Conservation (phyloP, 2,329 filamentous ascomycete species). For the Capronia epimyces region DNA sequence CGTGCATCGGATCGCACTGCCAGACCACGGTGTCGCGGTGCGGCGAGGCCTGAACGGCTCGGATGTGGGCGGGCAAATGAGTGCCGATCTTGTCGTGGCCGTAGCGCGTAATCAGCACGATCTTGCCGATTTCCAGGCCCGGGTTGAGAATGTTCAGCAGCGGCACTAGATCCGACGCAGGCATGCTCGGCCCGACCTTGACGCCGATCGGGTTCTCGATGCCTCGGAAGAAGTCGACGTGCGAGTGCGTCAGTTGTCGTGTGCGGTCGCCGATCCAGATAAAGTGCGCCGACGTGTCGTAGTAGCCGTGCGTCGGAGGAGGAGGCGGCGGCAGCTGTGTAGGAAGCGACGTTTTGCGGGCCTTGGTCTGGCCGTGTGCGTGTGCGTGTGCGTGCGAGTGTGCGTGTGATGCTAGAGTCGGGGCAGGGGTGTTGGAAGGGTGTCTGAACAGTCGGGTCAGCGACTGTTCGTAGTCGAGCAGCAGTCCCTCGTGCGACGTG, state of each 20-base stretch:
- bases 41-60: constrained; percentile 74
- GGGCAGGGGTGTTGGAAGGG: constrained; percentile 44
- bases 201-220: constrained; percentile 94
- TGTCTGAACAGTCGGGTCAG: constrained; percentile 71
- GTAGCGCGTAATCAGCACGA: constrained; percentile 94
- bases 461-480: constrained; percentile 89
- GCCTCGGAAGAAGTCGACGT: constrained; percentile 96
- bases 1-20: constrained; percentile 99
- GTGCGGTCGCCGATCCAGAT: constrained; percentile 98
- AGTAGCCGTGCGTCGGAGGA: constrained; percentile 59
- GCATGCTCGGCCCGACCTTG: constrained; percentile 88
- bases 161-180: constrained; percentile 65
- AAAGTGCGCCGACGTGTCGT: constrained; percentile 93
- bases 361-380: constrained; percentile 12
- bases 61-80: constrained; percentile 78
- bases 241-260: constrained; percentile 82
- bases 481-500: constrained; percentile 89
- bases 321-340: constrained; percentile 25
- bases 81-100: constrained; percentile 69
- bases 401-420: constrained; percentile 23
- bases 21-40: constrained; percentile 66
- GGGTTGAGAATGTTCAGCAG: constrained; percentile 87
- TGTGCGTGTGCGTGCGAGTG: constrained; percentile 9
- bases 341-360: constrained; percentile 29
- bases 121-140: constrained; percentile 73